Evolutionary conservation across 2,329 filamentous ascomycete genomes (phyloP).

Genomic region (Aureobasidium pullulans): DNA sequence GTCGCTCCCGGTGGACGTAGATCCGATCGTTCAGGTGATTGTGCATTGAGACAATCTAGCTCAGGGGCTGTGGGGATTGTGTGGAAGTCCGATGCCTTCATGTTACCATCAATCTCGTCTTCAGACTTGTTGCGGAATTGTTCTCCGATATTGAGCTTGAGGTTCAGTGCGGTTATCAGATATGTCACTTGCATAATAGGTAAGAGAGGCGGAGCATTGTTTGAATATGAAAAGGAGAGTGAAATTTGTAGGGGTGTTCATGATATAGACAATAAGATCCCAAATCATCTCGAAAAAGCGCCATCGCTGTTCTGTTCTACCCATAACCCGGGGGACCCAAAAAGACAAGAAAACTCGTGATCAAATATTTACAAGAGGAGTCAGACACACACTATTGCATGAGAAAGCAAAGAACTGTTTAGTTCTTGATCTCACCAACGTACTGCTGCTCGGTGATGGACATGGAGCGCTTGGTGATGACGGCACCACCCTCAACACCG

Average conservation of each 20-base stretch:
- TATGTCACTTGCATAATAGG: too few species aligned
- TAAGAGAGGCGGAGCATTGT: constrained; percentile 4
- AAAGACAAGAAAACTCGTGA: constrained; percentile 1
- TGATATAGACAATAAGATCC: neutral
- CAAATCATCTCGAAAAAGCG: neutral
- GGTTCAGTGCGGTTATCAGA: too few species aligned
- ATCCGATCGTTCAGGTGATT: too few species aligned
- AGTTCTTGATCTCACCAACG: constrained; percentile 7
- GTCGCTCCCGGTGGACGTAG: too few species aligned
- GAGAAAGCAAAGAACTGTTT: neutral
- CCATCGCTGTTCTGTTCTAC: constrained; percentile 13
- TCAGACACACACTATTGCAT: neutral
- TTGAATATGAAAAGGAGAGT: constrained; percentile 11
- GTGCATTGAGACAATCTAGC: too few species aligned
- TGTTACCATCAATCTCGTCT: too few species aligned
- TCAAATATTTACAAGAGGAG: constrained; percentile 2
- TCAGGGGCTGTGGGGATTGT: too few species aligned
- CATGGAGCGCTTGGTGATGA: constrained; percentile 16
- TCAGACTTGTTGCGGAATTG: too few species aligned
- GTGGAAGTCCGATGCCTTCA: too few species aligned
- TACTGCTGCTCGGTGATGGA: constrained; percentile 9
- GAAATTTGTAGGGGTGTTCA: neutral
- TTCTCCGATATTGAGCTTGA: too few species aligned
- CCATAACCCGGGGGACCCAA: neutral
- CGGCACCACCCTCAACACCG: constrained; percentile 27